Evolutionary conservation across 805 yeast genomes (phyloP), one percentile per base, ranked within the genome.

Genomic region (Candida fluviatilis): DNA sequence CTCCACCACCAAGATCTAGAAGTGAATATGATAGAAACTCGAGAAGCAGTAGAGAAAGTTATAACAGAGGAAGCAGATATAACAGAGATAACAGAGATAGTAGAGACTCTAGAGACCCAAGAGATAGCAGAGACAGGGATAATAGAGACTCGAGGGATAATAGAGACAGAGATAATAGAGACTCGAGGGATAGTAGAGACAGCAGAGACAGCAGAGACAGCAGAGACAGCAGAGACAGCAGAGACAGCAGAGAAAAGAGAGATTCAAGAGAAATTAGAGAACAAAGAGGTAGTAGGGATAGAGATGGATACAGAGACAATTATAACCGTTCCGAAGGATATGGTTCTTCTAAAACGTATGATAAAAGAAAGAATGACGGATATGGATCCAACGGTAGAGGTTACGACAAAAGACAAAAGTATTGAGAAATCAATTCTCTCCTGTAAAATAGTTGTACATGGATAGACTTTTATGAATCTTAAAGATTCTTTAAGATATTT

Each of bases 371-470:
- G 31, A 40, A 35, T 35, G 66, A 60, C 14, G 45, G 42, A 30
- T 47, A 47, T 32, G 41, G 41, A 13, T 35, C 36, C n/a, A 39
- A 32, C 36, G 50, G 50, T n/a, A 44, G 54, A 25, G 45, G 49
- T 4, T 52, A 56, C 37, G 64, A 60, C 31, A 64, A 64, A 39
- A 60, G 55, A 41, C 52, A 48, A 36, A 61, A 57, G 38, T 54
- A 58, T 42, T 60, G 41, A 38, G 14, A 36, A 21, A 6, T 21
- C 24, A 21, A 21, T 21, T 10, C n/a, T n/a, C n/a, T n/a, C n/a
- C n/a, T n/a, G n/a, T n/a, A n/a, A n/a, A n/a, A n/a, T n/a, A n/a
- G n/a, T n/a, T n/a, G n/a, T n/a, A n/a, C n/a, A n/a, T n/a, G n/a
- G n/a, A n/a, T n/a, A n/a, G n/a, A n/a, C n/a, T n/a, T n/a, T n/a